Base-by-base conservation (phyloP, 768 basidiomycete species). In the Boletus sensibilis region DNA sequence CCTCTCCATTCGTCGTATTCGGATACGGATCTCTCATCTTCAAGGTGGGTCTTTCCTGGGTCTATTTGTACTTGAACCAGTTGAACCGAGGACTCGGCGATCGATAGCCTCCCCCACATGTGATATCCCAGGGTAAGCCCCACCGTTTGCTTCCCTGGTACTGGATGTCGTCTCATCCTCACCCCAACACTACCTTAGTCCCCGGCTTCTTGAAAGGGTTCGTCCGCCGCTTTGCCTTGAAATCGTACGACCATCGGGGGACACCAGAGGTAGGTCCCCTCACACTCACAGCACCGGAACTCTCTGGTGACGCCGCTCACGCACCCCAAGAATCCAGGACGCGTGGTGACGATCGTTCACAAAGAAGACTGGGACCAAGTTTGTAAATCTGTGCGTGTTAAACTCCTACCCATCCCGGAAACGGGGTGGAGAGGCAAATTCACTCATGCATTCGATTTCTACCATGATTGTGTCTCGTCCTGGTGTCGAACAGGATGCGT, bases 11-110 rank as follows among this genome's bases (percentile, higher is more conserved):
- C 69, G 77, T 90, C 48, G 88, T 95, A 16, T 96, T 95, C 63
- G 93, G 93, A 27, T 96, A 96, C 65, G 94, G 94, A 5, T 93
- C 92, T 5, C 79, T 95, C 39, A 94, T 94, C 54, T 95, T 89
- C 81, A 94, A 94, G 81, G 92, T 40, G 11, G 16, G 53, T 35
- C 40, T 23, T 37, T 54, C 41, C 8, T 42, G 1, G 11, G 12
- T 55, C 20, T 16, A 20, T 42, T 29, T 10, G 27, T 29, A 2
- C 13, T 43, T 14, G 25, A 9, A 16, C 18, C 13, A 33, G 12
- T 31, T 52, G 18, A 53, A 25, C 20, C 23, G 5, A 29, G 14
- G 20, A n/a, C 21, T 13, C 10, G 42, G 21, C 9, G 35, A 9
- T 37, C 31, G 25, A 50, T 44, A 95, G 93, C 90, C 90, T 20